Percentiles rank a stretch among this genome's conserved stretches.
Evolutionary conservation across 148 eudicot species (phyloP).

Genomic region (Polygonum maritimum): DNA sequence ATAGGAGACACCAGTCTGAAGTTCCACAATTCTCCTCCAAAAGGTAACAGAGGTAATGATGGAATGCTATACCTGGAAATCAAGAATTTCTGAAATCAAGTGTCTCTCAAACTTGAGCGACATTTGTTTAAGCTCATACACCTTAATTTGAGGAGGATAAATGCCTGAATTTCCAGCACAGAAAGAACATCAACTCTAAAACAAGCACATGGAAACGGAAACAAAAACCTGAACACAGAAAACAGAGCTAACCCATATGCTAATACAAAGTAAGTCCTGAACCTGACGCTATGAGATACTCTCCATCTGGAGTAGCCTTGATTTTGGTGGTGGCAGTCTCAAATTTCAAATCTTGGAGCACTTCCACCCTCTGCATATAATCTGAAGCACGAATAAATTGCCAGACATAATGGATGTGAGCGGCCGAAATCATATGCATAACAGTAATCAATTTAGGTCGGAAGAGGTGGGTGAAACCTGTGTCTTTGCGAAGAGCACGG

Average conservation of each 20-base stretch:
- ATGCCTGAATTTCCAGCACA: slow-evolving; percentile 42
- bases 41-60: background rate
- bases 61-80: slow-evolving; percentile 53
- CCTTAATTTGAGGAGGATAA: slow-evolving; percentile 94
- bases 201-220: background rate
- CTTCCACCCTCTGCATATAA: slow-evolving; percentile 67
- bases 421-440: background rate
- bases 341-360: slow-evolving; percentile 78
- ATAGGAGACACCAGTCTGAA: background rate
- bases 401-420: background rate
- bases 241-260: background rate
- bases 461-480: slow-evolving; percentile 25
- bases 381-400: slow-evolving; percentile 24
- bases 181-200: background rate
- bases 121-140: slow-evolving; percentile 75
- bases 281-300: slow-evolving; percentile 95
- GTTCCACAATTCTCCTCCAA: background rate
- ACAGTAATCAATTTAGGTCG: no score
- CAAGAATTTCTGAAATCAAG: slow-evolving; percentile 70
- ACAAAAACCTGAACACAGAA: background rate
- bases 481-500: slow-evolving; percentile 66
- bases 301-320: slow-evolving; percentile 92
- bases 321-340: slow-evolving; percentile 84
- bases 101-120: slow-evolving; percentile 93
- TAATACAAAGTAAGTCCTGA: background rate